Base-by-base conservation (phyloP, 1,284 basidiomycete species). In the Ganoderma resinaceum region DNA sequence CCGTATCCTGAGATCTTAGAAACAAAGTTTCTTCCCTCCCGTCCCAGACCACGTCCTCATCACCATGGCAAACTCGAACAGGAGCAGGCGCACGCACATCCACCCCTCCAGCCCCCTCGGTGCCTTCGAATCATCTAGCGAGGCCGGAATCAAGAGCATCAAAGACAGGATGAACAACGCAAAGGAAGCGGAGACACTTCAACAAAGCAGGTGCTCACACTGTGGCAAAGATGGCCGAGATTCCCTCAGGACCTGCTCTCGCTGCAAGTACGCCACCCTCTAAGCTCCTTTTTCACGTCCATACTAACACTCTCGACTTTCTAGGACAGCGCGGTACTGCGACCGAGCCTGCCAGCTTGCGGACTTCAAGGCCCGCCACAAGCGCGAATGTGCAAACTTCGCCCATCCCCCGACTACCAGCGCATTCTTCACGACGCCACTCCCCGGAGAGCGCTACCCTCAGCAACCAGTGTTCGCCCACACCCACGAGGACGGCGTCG, bases 351-450 rank as follows among this genome's bases (percentile, higher is more conserved):
- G 70, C 58, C 70, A 71, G 14, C 62, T 66, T 29, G 64, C 64
- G 0, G 64, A 71, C 61, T 71, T 68, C 65, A 71, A 71, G 46
- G 42, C 66, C 1, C 62, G 66, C 12, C 70, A 71, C 60, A 71
- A 71, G 35, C 70, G 65, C 38, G 70, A 71, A 14, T 71, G 70
- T 33, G 66, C 64, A 35, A 64, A 68, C 37, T 71, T 71, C 43
- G 53, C 29, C 29, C n/a, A 68, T 16, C 66, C 70, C 23, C 70
- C 70, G 18, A 61, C 62, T 3, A 71, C 66, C 1, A 66, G 64
- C 23, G 65, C 33, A 6, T 71, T 71, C 62, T 58, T 71, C 42
- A 60, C 43, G 5, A 52, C 64, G 31, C 66, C 66, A 12, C 12
- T 68, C 31, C 26, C 26, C 0, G 46, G 46, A 33, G 61, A 66